Percentiles rank a stretch among this genome's conserved stretches.
Conservation (phyloP, 2,329 filamentous ascomycete genomes). For the Penicillium sp. region DNA sequence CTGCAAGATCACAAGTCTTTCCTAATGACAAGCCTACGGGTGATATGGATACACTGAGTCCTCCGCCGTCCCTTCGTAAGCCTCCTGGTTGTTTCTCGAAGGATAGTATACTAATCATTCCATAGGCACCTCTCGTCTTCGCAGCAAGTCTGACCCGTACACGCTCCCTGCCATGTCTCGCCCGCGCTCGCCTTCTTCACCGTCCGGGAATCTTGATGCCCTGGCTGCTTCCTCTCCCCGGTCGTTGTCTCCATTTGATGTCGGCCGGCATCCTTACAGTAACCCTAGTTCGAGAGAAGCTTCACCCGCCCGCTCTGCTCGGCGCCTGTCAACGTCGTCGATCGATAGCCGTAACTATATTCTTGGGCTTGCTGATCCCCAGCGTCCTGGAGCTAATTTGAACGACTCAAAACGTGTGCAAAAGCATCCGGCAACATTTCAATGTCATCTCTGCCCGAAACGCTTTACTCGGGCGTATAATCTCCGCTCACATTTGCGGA, state of each 20-base stretch:
- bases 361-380: conserved; percentile 87
- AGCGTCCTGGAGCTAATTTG: conserved; percentile 70
- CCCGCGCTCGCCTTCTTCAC: conserved; percentile 41
- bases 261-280: conserved; percentile 40
- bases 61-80: conserved; percentile 71
- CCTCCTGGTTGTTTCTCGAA: neutral
- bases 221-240: conserved; percentile 40
- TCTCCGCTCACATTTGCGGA: conserved; percentile 89
- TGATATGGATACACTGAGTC: conserved; percentile 80
- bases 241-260: conserved; percentile 51
- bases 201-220: conserved; percentile 39
- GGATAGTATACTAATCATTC: conserved; percentile 12
- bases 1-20: conserved; percentile 68
- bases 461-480: conserved; percentile 97
- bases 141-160: conserved; percentile 67
- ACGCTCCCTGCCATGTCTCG: conserved; percentile 50
- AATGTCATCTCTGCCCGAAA: conserved; percentile 91
- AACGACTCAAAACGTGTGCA: conserved; percentile 80
- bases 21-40: conserved; percentile 68
- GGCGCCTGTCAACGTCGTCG: conserved; percentile 52
- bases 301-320: conserved; percentile 49
- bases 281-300: conserved; percentile 50
- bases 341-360: conserved; percentile 73
- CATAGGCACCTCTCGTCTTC: conserved; percentile 56
- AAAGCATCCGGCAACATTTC: conserved; percentile 97